Evolutionary conservation across 192 early-diverging fungal species (phyloP).

Genomic region (Radiomyces spectabilis): DNA sequence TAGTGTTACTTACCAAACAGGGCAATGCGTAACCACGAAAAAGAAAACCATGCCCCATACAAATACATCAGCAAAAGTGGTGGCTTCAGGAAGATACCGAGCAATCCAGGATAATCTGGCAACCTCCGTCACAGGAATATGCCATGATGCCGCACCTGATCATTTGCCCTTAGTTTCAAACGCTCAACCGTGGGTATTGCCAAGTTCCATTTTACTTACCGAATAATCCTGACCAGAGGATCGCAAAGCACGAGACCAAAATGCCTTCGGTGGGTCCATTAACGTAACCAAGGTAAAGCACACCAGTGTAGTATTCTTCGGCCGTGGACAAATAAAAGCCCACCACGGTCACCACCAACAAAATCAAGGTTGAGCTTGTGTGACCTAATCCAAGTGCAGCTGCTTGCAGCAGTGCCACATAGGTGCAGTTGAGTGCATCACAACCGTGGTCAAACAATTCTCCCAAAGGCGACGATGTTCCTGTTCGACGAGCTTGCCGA

Average conservation of each 20-base stretch:
- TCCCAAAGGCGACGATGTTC: constrained; percentile 69
- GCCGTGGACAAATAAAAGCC: constrained; percentile 86
- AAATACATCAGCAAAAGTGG: constrained; percentile 15
- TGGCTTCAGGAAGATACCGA: not conserved
- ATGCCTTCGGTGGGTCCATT: constrained; percentile 85
- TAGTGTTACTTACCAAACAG: constrained; percentile 36
- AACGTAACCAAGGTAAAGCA: constrained; percentile 72
- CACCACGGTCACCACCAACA: constrained; percentile 58
- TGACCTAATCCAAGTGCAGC: constrained; percentile 69
- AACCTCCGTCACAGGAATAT: constrained; percentile 2
- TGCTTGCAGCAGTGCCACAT: constrained; percentile 65
- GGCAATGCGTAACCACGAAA: constrained; percentile 44
- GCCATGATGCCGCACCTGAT: constrained; percentile 9
- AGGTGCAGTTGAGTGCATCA: constrained; percentile 79
- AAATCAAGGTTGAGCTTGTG: constrained; percentile 49
- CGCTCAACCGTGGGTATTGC: not conserved
- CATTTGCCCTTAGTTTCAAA: not conserved
- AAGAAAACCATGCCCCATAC: constrained; percentile 29
- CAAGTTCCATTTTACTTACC: constrained; percentile 24
- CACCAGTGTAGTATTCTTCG: constrained; percentile 86
- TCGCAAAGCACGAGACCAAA: constrained; percentile 60
- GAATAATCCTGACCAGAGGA: constrained; percentile 60
- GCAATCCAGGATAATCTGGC: not conserved
- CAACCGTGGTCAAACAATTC: constrained; percentile 83
- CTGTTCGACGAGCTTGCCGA: constrained; percentile 75